Evolutionary conservation across 78 protist species (phyloP).

Genomic region (Cavenderia fasciculata): DNA sequence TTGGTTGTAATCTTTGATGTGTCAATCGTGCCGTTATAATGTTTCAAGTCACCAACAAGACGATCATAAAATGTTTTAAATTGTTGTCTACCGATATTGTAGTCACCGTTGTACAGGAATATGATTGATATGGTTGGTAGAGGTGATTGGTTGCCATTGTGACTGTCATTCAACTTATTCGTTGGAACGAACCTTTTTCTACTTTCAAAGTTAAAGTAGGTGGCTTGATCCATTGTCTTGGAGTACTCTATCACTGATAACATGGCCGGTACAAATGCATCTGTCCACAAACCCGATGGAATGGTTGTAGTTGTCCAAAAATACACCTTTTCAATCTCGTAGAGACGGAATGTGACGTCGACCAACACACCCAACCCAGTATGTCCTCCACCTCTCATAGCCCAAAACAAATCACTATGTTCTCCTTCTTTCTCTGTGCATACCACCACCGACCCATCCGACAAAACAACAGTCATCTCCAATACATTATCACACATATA

Average conservation of each 20-base stretch:
- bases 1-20: not conserved
- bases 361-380: conserved; percentile 69
- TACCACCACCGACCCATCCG: not conserved
- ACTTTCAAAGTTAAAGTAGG: conserved; percentile 23
- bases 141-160: conserved; percentile 14
- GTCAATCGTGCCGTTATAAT: not conserved
- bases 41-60: not conserved
- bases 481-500: conserved; percentile 7
- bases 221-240: not conserved
- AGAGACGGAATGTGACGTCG: not conserved
- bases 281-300: no score
- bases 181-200: conserved; percentile 17
- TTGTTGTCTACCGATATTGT: not conserved
- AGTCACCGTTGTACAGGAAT: conserved; percentile 15
- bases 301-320: not conserved
- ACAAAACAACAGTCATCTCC: not conserved
- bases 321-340: not conserved
- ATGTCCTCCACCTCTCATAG: conserved; percentile 82
- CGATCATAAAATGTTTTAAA: not conserved
- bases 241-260: conserved; percentile 3
- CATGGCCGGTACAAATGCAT: not conserved
- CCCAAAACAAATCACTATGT: conserved; percentile 74
- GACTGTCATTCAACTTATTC: not conserved
- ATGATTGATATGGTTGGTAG: not conserved
- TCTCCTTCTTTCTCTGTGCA: no score